Base-by-base conservation (phyloP, 257 asterid genomes). In the Rauvolfia tetraphylla region DNA sequence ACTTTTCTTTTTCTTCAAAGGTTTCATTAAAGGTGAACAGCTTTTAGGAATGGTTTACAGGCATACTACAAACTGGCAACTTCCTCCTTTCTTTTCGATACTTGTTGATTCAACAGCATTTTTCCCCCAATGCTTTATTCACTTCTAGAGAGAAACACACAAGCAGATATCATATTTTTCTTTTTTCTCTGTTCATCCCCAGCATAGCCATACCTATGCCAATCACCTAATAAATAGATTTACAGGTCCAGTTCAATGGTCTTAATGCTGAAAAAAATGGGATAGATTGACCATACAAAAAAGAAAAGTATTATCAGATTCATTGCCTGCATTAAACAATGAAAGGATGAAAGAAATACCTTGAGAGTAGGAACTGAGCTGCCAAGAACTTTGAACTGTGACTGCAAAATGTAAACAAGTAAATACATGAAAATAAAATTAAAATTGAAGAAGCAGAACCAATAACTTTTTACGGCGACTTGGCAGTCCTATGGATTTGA, bases 361-460 rank as follows among this genome's bases (percentile, higher is more conserved):
- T 79, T 78, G 59, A 84, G 82, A 82, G 74, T 68, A 3, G 83
- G 85, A 14, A 57, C 54, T 34, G 91, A 61, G 67, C 79, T 86
- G 81, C 88, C 93, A 73, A 73, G 25, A 41, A 77, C 25, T 81
- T 78, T 88, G 56, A 84, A 68, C 71, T 85, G 89, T 41, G 85
- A 93, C 95, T 90, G 91, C 11, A 38, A 38, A 38, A 23, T 38
- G 22, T 42, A 76, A 80, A 67, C 17, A 46, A 46, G 0, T n/a
- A 3, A 58, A 58, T 13, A 5, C 2, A 9, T 2, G 14, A n/a
- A 36, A 33, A 20, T 22, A 22, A 15, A 2, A 20, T 38, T 7
- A 7, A 38, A 13, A 36, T 18, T 22, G 53, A 54, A 80, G 49
- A 65, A 67, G 71, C 61, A 79, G 68, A 12, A 54, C 51, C 59